These are phyloP conservation scores for Solanum pennellii DNA, from an alignment of 257 asterid genomes.

Conservation along the genomic window DNA sequence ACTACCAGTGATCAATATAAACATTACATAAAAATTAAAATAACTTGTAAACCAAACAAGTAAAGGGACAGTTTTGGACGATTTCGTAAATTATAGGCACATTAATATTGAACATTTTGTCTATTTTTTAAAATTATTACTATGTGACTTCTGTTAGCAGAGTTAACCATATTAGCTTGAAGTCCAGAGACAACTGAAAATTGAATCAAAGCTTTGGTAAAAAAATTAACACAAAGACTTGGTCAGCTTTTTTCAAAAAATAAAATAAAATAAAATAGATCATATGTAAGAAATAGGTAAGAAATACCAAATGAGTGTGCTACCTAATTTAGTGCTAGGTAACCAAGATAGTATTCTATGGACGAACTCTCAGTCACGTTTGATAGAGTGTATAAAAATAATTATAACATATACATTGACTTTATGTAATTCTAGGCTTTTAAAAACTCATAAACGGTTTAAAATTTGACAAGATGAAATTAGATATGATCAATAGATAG, in stretches of 20 bases:
- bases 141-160: not conserved
- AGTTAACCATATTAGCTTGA: too few species aligned
- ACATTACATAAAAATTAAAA: not conserved
- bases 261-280: not conserved
- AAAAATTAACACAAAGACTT: too few species aligned
- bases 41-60: not conserved
- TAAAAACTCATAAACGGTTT: not conserved
- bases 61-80: not conserved
- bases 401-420: too few species aligned
- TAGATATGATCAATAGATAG: not conserved
- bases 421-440: not conserved
- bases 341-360: not conserved
- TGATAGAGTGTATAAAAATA: not conserved
- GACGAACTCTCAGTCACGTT: not conserved
- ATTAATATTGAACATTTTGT: not conserved
- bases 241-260: not conserved
- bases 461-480: not conserved
- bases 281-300: not conserved
- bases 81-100: not conserved
- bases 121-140: not conserved
- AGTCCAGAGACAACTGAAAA: too few species aligned
- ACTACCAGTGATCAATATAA: not conserved
- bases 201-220: too few species aligned
- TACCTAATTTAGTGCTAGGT: not conserved
- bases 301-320: not conserved